Base-by-base conservation (phyloP, 2,329 filamentous ascomycete genomes). In the Talaromyces sp. region DNA sequence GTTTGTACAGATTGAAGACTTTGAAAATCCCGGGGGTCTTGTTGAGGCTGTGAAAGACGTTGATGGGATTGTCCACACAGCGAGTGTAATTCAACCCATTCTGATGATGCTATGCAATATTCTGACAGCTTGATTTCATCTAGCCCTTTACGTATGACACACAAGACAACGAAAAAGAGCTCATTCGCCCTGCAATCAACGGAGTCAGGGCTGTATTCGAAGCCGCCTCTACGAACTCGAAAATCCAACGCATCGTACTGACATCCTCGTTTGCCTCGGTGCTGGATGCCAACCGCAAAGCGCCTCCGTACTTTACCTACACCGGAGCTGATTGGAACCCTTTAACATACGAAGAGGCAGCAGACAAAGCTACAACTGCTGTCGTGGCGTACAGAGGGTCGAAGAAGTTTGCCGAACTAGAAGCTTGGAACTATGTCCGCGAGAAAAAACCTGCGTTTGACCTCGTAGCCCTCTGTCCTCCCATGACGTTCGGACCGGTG, bases 401-500 rank as follows among this genome's bases (percentile, higher is more conserved):
- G 0, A 74, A 74, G 64, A 72, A 70, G 44, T 72, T 73, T 33
- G 71, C 71, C 3, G 71, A 73, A 32, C 53, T 65, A 1, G 65
- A 64, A 9, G 71, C 70, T 5, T 73, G 70, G 71, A 60, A 69
- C 9, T 74, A 75, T 51, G 61, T 78, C 1, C 58, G 70, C 28
- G 66, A 73, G 36, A 62, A 72, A 17, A 73, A 74, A 10, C 72
- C 75, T 2, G 39, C 39, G 1, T 81, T 80, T 59, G 76, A 80
- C 39, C 62, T 81, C 17, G 78, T 78, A 5, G 74, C 77, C 0
- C 67, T 81, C 2, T 80, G 77, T 61, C 79, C 79, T 15, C 77
- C 78, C 0, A 77, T 80, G 72, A 75, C 75, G 0, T 80, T 80
- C 61, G 80, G 80, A 0, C 79, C 79, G 0, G 67, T 80, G 1